phyloP scores from a whole-genome alignment of 139 green algal species.

The Chlamydomonas eustigma region DNA sequence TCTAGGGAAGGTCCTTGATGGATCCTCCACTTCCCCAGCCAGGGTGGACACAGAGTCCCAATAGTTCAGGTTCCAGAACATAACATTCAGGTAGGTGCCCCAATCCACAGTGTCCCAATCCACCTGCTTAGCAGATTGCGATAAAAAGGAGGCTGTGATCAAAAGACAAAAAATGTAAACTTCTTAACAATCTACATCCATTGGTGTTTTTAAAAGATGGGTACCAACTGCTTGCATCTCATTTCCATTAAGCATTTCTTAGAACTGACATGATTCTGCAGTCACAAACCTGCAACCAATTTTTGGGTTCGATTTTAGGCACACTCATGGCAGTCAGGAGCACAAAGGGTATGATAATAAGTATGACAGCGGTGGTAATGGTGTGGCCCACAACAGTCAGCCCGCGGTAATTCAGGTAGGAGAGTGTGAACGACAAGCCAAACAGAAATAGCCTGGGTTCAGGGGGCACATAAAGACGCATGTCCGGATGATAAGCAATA shows the following conservation, averaged over 20 bases:
- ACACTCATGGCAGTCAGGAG: slow-evolving; percentile 60
- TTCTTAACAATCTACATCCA: no score
- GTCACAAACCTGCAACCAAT: slow-evolving; percentile 51
- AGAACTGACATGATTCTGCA: no score
- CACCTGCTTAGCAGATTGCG: no score
- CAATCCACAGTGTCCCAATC: slow-evolving; percentile 65
- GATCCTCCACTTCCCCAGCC: slow-evolving; percentile 78
- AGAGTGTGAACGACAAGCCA: slow-evolving; percentile 56
- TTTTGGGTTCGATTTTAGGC: slow-evolving; percentile 55
- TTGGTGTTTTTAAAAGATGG: no score
- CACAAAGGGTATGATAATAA: slow-evolving; percentile 85
- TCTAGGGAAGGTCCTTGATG: slow-evolving; percentile 34
- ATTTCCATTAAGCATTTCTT: no score
- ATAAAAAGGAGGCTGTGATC: no score
- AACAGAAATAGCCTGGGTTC: slow-evolving; percentile 50
- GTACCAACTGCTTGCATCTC: no score
- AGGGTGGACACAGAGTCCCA: slow-evolving; percentile 85
- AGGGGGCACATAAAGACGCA: no score
- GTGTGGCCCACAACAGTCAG: slow-evolving; percentile 86
- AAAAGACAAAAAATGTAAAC: no score
- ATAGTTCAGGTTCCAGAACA: slow-evolving; percentile 88
- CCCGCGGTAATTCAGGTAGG: slow-evolving; percentile 89
- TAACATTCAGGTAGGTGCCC: slow-evolving; percentile 86
- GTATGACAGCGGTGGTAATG: slow-evolving; percentile 64
- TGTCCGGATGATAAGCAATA: no score